These are phyloP conservation scores for Rhipidocladum racemiflorum DNA, from an alignment of 176 grass and related monocot genomes.

Conservation along the genomic window DNA sequence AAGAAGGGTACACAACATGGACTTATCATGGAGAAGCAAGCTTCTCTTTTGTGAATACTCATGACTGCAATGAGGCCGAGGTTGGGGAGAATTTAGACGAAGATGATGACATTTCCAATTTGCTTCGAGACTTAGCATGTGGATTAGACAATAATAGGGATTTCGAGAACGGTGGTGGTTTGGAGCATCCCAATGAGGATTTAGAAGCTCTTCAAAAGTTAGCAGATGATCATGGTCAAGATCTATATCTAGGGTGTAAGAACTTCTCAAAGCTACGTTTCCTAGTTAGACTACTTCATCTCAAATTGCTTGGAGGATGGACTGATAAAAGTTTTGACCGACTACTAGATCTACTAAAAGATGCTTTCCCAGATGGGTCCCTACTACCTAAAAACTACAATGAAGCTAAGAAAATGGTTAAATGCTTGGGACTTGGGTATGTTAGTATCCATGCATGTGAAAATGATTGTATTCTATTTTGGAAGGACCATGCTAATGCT, in stretches of 20 bases:
- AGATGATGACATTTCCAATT: neutral
- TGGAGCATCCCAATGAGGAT: neutral
- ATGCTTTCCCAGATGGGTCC: too few species aligned
- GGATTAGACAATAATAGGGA: neutral
- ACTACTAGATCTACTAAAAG: neutral
- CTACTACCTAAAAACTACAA: too few species aligned
- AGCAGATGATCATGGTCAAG: neutral
- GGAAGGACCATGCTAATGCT: too few species aligned
- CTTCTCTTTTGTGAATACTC: neutral
- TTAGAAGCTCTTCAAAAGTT: neutral
- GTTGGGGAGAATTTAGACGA: neutral
- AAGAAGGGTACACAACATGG: too few species aligned
- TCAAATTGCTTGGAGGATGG: too few species aligned
- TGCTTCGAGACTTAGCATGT: neutral
- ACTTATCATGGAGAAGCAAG: too few species aligned
- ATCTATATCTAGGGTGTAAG: neutral
- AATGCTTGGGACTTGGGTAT: too few species aligned
- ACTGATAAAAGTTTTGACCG: too few species aligned
- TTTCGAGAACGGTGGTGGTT: neutral
- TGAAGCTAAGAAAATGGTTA: too few species aligned
- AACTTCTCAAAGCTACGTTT: neutral
- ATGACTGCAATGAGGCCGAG: neutral
- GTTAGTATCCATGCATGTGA: too few species aligned
- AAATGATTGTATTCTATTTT: too few species aligned
- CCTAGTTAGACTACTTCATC: neutral